Evolutionary conservation across 306 rosid genomes (phyloP).

Genomic region (Argentina anserina): DNA sequence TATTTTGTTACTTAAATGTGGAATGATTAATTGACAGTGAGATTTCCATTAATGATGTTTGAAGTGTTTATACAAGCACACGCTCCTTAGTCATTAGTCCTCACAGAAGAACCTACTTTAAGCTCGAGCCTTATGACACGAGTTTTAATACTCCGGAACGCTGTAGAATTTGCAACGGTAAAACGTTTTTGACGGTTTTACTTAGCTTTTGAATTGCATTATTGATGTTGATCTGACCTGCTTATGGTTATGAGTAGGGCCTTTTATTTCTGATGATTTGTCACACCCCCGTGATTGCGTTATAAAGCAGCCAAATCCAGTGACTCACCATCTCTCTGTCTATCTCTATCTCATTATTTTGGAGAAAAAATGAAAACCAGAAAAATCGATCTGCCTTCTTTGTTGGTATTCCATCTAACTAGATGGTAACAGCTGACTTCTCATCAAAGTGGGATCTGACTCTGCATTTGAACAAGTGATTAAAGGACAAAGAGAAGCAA

Average conservation of each 20-base stretch:
- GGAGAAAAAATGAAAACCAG: slow-evolving; percentile 14
- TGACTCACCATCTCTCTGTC: slow-evolving; percentile 8
- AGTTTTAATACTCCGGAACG: neutral
- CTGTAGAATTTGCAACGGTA: accelerated
- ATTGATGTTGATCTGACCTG: slow-evolving; percentile 17
- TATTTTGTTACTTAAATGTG: slow-evolving; percentile 27
- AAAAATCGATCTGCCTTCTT: slow-evolving; percentile 37
- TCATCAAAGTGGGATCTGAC: slow-evolving; percentile 70
- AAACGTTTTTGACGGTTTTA: neutral
- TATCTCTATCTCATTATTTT: slow-evolving; percentile 38
- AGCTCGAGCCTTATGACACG: too few relatives aligned
- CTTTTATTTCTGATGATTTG: slow-evolving; percentile 50
- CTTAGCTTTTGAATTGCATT: slow-evolving; percentile 8
- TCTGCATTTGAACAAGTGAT: slow-evolving; percentile 47
- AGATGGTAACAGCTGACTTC: slow-evolving; percentile 43
- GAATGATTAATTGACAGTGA: slow-evolving; percentile 47
- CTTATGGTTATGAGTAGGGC: slow-evolving; percentile 34
- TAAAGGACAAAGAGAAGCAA: neutral
- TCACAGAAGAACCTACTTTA: slow-evolving; percentile 1
- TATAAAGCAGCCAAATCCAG: slow-evolving; percentile 41
- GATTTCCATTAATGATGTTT: slow-evolving; percentile 47
- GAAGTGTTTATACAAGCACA: slow-evolving; percentile 55
- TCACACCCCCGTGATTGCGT: slow-evolving; percentile 57
- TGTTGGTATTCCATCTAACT: slow-evolving; percentile 57
- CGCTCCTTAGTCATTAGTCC: too few relatives aligned